Evolutionary conservation across 164 flowering plant genomes (phyloP), one percentile per base, ranked within the genome.

Genomic region (Echeveria elegans): DNA sequence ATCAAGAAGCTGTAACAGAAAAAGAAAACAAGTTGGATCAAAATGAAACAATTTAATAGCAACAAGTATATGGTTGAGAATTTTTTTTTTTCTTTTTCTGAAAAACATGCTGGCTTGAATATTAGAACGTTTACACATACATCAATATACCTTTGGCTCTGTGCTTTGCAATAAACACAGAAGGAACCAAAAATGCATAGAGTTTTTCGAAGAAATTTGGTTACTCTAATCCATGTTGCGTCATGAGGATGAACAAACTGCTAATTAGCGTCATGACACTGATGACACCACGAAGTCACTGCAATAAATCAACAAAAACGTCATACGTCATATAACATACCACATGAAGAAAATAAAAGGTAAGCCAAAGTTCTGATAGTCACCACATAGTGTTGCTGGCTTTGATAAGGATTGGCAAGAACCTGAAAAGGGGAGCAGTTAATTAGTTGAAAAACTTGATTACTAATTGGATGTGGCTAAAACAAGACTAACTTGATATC

Each of bases 221-320:
- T 70, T 94, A 94, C 70, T 94, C 99, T 28, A 91, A 76, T 61
- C 96, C 96, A 84, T 91, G 83, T 72, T 91, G 77, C 36, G 90
- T 91, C 92, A 94, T 94, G 45, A 94, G 96, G 74, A 94, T 66
- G 73, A 61, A 91, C 64, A 94, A 86, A 70, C 99, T 78, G 80
- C 93, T 89, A 10, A 94, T 58, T n/a, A n/a, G n/a, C n/a, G 99
- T 90, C 97, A 94, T 94, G 59, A 94, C 96, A 76, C 99, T 94
- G 60, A 88, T 78, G 70, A 89, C 94, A 69, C 99, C 99, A 19
- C 99, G 59, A 94, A 91, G 77, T 94, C 99, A 74, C 99, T 94
- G 97, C 87, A 83, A 32, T 36, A 61, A 1, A 28, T 61, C 16
- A 30, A 9, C 21, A 19, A 6, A n/a, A 19, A 11, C 2, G 36